phyloP scores from a whole-genome alignment of 192 early-diverging fungal genomes.

The Umbelopsis sp. region DNA sequence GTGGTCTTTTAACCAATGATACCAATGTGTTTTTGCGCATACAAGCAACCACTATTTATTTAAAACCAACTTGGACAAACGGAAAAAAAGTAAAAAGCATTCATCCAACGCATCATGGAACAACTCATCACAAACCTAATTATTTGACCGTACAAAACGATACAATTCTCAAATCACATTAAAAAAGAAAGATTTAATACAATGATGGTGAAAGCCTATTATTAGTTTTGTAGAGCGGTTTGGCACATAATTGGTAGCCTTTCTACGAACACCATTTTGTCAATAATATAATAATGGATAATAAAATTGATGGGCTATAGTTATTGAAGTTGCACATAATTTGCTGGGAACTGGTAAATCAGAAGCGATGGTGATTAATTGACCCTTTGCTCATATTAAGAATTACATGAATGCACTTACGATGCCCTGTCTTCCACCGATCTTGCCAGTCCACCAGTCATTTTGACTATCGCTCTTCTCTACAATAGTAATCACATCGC shows the following conservation, averaged over 20 bases:
- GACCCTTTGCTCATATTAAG: no score
- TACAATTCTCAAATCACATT: no score
- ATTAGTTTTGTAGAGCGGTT: background rate
- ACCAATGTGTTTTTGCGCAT: background rate
- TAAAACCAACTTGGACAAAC: no score
- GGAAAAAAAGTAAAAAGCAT: no score
- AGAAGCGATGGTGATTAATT: background rate
- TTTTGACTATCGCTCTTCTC: constrained; percentile 47
- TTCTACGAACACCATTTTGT: constrained; percentile 8
- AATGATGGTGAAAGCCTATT: background rate
- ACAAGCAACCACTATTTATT: background rate
- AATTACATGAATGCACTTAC: constrained; percentile 20
- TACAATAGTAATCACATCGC: constrained; percentile 47
- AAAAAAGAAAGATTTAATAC: background rate
- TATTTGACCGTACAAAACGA: no score
- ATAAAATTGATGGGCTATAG: background rate
- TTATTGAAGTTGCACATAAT: constrained; percentile 34
- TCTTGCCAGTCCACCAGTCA: constrained; percentile 49
- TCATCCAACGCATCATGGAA: no score
- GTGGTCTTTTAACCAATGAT: constrained; percentile 22
- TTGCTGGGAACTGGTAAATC: constrained; percentile 29
- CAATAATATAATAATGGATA: constrained; percentile 14
- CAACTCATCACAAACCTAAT: no score
- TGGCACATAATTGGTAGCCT: background rate
- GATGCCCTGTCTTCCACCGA: constrained; percentile 25